Evolutionary conservation across 805 yeast species (phyloP).

Genomic region (Ogataea nitratoaversa): DNA sequence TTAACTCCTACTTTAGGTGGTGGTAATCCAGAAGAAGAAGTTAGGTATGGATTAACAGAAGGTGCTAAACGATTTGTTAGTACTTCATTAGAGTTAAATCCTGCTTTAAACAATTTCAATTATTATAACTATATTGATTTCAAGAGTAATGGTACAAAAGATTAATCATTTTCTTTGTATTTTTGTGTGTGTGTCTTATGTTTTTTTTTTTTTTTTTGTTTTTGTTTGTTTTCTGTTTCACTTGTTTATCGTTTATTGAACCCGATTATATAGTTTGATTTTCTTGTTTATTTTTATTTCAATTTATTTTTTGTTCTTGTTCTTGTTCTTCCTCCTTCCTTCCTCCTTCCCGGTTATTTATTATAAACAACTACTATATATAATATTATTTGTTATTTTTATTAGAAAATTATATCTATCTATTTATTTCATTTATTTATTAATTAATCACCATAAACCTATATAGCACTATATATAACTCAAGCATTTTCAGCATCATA

Average conservation of each 20-base stretch:
- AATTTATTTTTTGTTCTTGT: neutral
- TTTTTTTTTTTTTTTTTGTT: neutral
- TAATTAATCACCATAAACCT: no score
- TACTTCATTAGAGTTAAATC: slow-evolving; percentile 28
- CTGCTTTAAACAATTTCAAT: slow-evolving; percentile 26
- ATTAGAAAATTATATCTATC: no score
- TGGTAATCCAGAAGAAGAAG: slow-evolving; percentile 16
- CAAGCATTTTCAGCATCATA: slow-evolving; percentile 9
- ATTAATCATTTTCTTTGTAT: neutral
- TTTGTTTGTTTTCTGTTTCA: neutral
- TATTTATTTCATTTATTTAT: slow-evolving; percentile 1
- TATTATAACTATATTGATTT: slow-evolving; percentile 24
- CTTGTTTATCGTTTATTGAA: no score
- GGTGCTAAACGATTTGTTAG: slow-evolving; percentile 29
- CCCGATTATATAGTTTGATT: no score
- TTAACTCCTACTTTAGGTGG: slow-evolving; percentile 20
- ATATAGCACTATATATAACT: neutral
- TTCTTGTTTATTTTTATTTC: neutral
- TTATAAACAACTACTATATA: no score
- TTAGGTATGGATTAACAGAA: slow-evolving; percentile 27
- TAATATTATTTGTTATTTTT: no score
- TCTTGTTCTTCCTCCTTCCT: neutral
- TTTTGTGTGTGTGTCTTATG: no score
- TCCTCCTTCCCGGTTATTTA: no score
- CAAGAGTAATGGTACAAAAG: slow-evolving; percentile 12